A percentile compares a stretch with the other conserved stretches of the same genome.
Conservation (phyloP, 768 basidiomycete genomes). For the Strobilomyces dryophilus region DNA sequence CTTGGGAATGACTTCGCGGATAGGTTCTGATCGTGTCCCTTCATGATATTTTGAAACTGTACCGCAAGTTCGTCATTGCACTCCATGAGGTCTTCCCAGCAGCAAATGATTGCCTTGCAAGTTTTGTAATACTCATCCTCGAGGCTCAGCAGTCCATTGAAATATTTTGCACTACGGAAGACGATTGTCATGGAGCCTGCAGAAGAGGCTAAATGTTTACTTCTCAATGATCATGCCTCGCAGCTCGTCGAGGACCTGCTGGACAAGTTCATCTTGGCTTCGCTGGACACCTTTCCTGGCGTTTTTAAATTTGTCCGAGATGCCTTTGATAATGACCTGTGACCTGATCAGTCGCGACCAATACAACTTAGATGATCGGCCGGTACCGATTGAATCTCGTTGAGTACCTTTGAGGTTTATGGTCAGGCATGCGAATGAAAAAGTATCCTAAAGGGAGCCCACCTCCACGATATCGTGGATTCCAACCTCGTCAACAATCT, state of each 20-base stretch:
- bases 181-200: constrained; percentile 2
- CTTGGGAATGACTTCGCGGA: constrained; percentile 50
- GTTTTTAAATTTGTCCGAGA: constrained; percentile 43
- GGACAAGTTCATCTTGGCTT: constrained; percentile 45
- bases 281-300: constrained; percentile 43
- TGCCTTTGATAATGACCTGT: constrained; percentile 47
- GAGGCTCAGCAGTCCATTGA: constrained; percentile 51
- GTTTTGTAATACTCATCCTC: constrained; percentile 49
- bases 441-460: constrained; percentile 7
- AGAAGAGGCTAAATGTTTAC: constrained; percentile 8
- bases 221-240: constrained; percentile 36
- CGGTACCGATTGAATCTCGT: constrained; percentile 45
- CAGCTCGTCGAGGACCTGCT: constrained; percentile 41
- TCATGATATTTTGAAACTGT: constrained; percentile 37
- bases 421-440: neutral
- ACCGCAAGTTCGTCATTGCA: constrained; percentile 34
- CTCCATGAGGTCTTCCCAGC: constrained; percentile 42
- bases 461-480: constrained; percentile 43
- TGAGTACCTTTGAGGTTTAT: constrained; percentile 37
- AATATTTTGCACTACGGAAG: constrained; percentile 41
- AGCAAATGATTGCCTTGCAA: constrained; percentile 36
- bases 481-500: constrained; percentile 7
- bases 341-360: constrained; percentile 12
- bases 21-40: constrained; percentile 45
- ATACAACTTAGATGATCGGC: neutral